phyloP scores from a whole-genome alignment of 345 rosid genomes.

The Euphorbia peplus region DNA sequence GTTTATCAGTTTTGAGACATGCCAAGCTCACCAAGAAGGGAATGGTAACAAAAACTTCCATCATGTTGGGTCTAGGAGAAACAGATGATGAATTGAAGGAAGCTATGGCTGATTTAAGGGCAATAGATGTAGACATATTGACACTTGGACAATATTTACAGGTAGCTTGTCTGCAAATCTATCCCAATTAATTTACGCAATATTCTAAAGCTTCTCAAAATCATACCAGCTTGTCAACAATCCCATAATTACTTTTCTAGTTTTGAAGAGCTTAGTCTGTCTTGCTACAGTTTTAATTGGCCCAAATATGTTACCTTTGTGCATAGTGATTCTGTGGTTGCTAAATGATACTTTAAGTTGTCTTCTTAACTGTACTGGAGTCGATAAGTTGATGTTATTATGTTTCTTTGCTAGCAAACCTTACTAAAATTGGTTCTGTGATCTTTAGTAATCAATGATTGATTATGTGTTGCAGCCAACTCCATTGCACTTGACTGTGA shows the following conservation, averaged over 20 bases:
- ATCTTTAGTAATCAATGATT: not conserved
- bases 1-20: constrained; percentile 81
- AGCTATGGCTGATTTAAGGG: constrained; percentile 86
- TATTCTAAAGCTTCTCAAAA: not conserved
- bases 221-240: not conserved
- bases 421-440: not conserved
- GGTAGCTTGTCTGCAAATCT: constrained; percentile 40
- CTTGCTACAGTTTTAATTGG: not conserved
- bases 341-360: constrained; percentile 3
- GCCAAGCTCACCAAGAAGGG: constrained; percentile 77
- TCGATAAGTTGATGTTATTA: not conserved
- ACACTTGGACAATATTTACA: constrained; percentile 97
- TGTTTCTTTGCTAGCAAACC: not conserved
- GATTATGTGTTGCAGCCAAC: constrained; percentile 66
- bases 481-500: constrained; percentile 88
- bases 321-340: constrained; percentile 1
- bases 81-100: constrained; percentile 80
- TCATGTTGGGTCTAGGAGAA: constrained; percentile 99
- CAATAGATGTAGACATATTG: constrained; percentile 82
- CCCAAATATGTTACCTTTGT: not conserved
- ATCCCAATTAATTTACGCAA: not conserved
- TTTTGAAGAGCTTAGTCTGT: not conserved
- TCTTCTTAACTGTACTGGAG: not conserved
- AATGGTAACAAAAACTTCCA: constrained; percentile 90
- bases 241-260: not conserved